These are phyloP conservation scores for Phyllachora maydis DNA, from an alignment of 2,329 filamentous ascomycete genomes.

Conservation along the genomic window DNA sequence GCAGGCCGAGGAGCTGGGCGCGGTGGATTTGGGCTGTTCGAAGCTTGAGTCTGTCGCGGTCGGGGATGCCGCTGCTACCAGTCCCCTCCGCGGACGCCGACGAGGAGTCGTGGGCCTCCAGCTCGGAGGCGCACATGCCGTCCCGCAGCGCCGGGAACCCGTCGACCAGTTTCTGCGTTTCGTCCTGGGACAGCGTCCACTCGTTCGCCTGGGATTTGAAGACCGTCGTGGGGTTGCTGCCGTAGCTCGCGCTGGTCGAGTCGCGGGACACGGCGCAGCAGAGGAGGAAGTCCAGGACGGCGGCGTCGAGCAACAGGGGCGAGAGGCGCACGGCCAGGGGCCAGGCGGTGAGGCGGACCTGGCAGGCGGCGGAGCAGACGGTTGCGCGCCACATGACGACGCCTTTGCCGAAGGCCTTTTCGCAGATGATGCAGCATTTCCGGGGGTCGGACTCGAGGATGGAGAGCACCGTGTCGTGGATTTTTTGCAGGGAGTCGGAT, in stretches of 20 bases:
- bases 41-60: no score
- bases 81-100: no score
- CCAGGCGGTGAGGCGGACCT: background rate
- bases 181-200: no score
- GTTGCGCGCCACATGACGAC: conserved; percentile 1
- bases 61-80: no score
- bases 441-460: background rate
- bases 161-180: no score
- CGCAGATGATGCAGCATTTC: conserved; percentile 1
- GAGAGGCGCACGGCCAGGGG: conserved; percentile 1
- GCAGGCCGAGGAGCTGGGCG: background rate
- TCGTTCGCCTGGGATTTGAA: no score
- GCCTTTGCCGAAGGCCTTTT: background rate
- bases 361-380: background rate
- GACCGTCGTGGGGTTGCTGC: no score
- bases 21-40: no score
- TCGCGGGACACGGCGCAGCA: background rate
- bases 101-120: no score
- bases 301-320: conserved; percentile 1
- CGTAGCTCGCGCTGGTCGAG: no score
- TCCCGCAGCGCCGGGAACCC: no score
- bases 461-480: background rate
- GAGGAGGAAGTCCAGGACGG: conserved; percentile 1
- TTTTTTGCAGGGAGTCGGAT: background rate
- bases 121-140: no score